These are phyloP conservation scores for Talaromyces islandicus DNA, from an alignment of 2,329 filamentous ascomycete species.

Conservation along the genomic window DNA sequence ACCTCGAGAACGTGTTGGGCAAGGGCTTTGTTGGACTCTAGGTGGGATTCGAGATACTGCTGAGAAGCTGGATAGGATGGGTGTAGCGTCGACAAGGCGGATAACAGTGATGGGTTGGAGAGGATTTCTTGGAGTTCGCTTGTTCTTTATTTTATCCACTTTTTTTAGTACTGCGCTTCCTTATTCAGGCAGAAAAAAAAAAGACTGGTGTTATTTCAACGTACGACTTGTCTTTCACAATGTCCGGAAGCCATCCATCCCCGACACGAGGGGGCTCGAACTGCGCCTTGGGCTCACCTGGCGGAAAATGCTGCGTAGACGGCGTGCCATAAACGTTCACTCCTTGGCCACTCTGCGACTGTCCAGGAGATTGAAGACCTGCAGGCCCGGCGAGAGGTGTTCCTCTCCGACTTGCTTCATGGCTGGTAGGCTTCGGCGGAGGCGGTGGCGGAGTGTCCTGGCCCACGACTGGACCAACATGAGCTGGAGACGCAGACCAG, in stretches of 20 bases:
- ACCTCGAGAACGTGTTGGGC: slow-evolving; percentile 44
- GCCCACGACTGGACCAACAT: slow-evolving; percentile 31
- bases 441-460: slow-evolving; percentile 59
- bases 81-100: slow-evolving; percentile 71
- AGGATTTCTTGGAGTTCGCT: slow-evolving; percentile 68
- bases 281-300: background rate
- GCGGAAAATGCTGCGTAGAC: background rate
- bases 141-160: slow-evolving; percentile 17
- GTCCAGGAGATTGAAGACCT: slow-evolving; percentile 18
- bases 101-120: slow-evolving; percentile 60
- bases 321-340: background rate
- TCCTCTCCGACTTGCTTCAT: slow-evolving; percentile 61
- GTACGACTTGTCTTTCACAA: slow-evolving; percentile 77
- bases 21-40: slow-evolving; percentile 67
- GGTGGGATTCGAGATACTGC: slow-evolving; percentile 56
- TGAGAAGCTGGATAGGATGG: slow-evolving; percentile 64
- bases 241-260: slow-evolving; percentile 67
- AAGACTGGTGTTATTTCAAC: slow-evolving; percentile 19
- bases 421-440: slow-evolving; percentile 65
- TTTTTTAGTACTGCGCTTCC: background rate
- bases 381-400: slow-evolving; percentile 50
- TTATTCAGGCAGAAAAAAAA: background rate
- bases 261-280: slow-evolving; percentile 42
- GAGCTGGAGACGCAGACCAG: slow-evolving; percentile 11
- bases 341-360: slow-evolving; percentile 25